These are phyloP conservation scores for Boletus sp. DNA, from an alignment of 768 basidiomycete genomes.

Conservation along the genomic window DNA sequence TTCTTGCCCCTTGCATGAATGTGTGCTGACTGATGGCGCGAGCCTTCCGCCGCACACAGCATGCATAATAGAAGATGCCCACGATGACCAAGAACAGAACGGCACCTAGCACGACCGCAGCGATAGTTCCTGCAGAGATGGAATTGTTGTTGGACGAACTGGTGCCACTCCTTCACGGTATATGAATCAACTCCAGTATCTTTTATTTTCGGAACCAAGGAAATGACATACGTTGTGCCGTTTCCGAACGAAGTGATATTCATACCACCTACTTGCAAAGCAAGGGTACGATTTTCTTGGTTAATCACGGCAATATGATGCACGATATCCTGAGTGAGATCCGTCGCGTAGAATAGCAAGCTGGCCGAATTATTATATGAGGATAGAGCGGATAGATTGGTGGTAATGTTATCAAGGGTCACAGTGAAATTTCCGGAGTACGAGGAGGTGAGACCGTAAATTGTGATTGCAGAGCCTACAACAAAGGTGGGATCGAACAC, in stretches of 20 bases:
- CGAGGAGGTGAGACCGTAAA: slow-evolving; percentile 61
- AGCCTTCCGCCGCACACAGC: slow-evolving; percentile 48
- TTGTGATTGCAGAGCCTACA: slow-evolving; percentile 58
- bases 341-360: slow-evolving; percentile 63
- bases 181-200: neutral
- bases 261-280: slow-evolving; percentile 49
- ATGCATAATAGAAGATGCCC: slow-evolving; percentile 42
- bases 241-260: slow-evolving; percentile 42
- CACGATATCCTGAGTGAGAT: slow-evolving; percentile 46
- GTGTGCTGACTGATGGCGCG: slow-evolving; percentile 24
- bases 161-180: slow-evolving; percentile 17
- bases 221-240: slow-evolving; percentile 32
- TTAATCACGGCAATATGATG: slow-evolving; percentile 61
- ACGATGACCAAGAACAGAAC: slow-evolving; percentile 50
- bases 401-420: slow-evolving; percentile 49
- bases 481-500: slow-evolving; percentile 1
- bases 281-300: slow-evolving; percentile 49
- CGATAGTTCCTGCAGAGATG: slow-evolving; percentile 56
- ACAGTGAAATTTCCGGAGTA: slow-evolving; percentile 59
- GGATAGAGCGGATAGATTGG: slow-evolving; percentile 48
- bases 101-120: slow-evolving; percentile 60
- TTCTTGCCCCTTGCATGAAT: neutral
- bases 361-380: slow-evolving; percentile 51
- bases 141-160: slow-evolving; percentile 19
- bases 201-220: neutral